These are phyloP conservation scores for Amphicarpaea edgeworthii DNA, from an alignment of 306 rosid species.

Conservation along the genomic window DNA sequence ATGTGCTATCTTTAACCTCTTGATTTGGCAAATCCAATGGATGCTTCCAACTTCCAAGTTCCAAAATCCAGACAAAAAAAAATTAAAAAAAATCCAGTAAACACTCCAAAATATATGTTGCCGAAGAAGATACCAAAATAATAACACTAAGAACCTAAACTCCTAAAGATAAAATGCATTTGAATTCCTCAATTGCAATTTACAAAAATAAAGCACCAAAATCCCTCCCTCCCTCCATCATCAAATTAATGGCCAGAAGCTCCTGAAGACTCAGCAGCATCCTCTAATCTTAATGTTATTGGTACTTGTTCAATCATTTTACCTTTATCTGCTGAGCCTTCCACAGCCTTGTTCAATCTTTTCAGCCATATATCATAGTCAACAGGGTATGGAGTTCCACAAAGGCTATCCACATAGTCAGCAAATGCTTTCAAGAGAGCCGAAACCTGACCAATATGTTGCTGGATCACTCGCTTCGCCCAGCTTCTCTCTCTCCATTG, in stretches of 20 bases:
- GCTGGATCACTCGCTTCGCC: conserved; percentile 76
- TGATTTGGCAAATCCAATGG: background rate
- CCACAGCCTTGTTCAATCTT: conserved; percentile 76
- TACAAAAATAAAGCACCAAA: conserved; percentile 50
- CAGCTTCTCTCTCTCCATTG: conserved; percentile 94
- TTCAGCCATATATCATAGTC: conserved; percentile 90
- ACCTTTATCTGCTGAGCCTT: conserved; percentile 70
- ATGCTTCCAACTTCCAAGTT: conserved; percentile 40
- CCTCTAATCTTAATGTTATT: conserved; percentile 64
- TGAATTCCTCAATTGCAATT: conserved; percentile 51
- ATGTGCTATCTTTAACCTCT: conserved; percentile 11
- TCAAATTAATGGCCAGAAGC: conserved; percentile 64
- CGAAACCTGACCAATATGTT: conserved; percentile 82
- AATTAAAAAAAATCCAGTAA: no score
- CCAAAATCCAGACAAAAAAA: no score
- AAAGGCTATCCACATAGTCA: conserved; percentile 92
- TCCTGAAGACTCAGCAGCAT: conserved; percentile 86
- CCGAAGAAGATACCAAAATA: conserved; percentile 39
- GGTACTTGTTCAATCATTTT: conserved; percentile 81
- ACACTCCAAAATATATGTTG: conserved; percentile 47
- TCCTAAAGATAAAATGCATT: conserved; percentile 46
- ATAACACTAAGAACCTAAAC: conserved; percentile 34
- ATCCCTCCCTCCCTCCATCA: conserved; percentile 34
- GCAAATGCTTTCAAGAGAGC: conserved; percentile 90
- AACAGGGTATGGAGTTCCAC: conserved; percentile 89